Percentiles rank a stretch among this genome's conserved stretches.
phyloP scores from a whole-genome alignment of 176 grass and related monocot genomes.

The Luzula sylvatica region DNA sequence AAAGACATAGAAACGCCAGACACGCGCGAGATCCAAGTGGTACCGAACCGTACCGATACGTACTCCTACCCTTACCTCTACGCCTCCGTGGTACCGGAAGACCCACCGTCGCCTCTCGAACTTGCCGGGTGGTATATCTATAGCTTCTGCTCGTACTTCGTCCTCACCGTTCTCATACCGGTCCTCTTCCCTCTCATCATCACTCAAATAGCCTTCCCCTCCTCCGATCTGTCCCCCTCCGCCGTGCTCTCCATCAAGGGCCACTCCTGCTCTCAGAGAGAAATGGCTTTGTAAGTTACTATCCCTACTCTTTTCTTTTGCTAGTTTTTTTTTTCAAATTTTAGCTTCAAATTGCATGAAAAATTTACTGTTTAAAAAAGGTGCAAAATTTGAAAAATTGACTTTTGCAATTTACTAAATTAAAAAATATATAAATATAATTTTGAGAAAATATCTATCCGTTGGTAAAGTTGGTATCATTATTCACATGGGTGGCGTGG shows the following conservation, averaged over 20 bases:
- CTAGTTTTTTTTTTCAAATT: not conserved
- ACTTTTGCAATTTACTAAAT: no score
- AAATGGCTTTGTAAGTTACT: slow-evolving; percentile 75
- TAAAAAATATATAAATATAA: no score
- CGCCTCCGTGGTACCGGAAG: slow-evolving; percentile 38
- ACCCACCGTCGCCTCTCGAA: slow-evolving; percentile 56
- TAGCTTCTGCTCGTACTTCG: slow-evolving; percentile 86
- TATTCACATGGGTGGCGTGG: slow-evolving; percentile 2
- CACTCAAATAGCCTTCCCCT: slow-evolving; percentile 57
- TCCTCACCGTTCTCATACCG: slow-evolving; percentile 62
- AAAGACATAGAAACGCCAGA: slow-evolving; percentile 20
- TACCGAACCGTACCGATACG: slow-evolving; percentile 43
- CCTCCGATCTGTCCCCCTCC: slow-evolving; percentile 37
- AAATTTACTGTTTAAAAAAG: no score
- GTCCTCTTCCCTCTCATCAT: slow-evolving; percentile 80
- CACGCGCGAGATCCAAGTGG: slow-evolving; percentile 59
- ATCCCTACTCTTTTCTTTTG: not conserved
- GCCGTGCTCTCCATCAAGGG: slow-evolving; percentile 35
- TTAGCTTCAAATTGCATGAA: not conserved
- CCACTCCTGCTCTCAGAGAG: slow-evolving; percentile 44
- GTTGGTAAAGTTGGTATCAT: no score
- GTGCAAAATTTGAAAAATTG: no score
- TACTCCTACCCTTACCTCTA: slow-evolving; percentile 32
- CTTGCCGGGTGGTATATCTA: slow-evolving; percentile 67
- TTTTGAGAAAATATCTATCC: not conserved